Percentiles rank a stretch among this genome's conserved stretches.
These are phyloP conservation scores for Taiozyma onychis DNA, from an alignment of 1,139 yeast genomes.

Conservation along the genomic window DNA sequence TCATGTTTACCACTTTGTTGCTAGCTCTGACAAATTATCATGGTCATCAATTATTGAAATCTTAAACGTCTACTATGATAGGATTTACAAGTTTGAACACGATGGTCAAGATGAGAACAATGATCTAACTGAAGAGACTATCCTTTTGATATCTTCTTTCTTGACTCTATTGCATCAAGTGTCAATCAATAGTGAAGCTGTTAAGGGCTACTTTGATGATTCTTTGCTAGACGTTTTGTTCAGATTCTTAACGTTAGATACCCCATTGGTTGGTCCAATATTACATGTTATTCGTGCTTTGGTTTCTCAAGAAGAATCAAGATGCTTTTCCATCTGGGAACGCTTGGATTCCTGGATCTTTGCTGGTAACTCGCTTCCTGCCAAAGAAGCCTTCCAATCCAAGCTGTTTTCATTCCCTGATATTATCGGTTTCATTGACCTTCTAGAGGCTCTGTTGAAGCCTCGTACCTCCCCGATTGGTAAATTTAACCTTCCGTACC, in stretches of 20 bases:
- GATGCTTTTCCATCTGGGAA: conserved; percentile 59
- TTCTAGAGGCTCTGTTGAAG: conserved; percentile 39
- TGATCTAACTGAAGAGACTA: conserved; percentile 75
- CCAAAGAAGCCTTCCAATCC: conserved; percentile 28
- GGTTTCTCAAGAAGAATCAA: conserved; percentile 37
- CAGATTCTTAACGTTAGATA: conserved; percentile 42
- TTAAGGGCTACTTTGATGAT: conserved; percentile 30
- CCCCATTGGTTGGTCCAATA: conserved; percentile 50
- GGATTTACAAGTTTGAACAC: conserved; percentile 33
- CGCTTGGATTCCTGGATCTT: conserved; percentile 72
- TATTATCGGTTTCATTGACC: conserved; percentile 55
- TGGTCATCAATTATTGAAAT: conserved; percentile 57
- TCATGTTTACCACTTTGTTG: conserved; percentile 37
- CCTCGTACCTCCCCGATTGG: conserved; percentile 29
- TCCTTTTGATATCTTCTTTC: conserved; percentile 72
- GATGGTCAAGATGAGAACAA: conserved; percentile 30
- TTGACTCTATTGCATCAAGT: conserved; percentile 49
- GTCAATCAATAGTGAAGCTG: conserved; percentile 38
- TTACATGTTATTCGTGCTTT: conserved; percentile 48
- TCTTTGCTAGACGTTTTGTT: conserved; percentile 35
- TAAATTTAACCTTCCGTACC: conserved; percentile 46
- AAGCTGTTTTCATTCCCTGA: conserved; percentile 41
- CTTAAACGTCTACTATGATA: conserved; percentile 48
- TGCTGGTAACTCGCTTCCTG: conserved; percentile 15
- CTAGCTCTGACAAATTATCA: conserved; percentile 39